phyloP scores from a whole-genome alignment of 2,329 filamentous ascomycete species.

The Dothideomycetes sp. region DNA sequence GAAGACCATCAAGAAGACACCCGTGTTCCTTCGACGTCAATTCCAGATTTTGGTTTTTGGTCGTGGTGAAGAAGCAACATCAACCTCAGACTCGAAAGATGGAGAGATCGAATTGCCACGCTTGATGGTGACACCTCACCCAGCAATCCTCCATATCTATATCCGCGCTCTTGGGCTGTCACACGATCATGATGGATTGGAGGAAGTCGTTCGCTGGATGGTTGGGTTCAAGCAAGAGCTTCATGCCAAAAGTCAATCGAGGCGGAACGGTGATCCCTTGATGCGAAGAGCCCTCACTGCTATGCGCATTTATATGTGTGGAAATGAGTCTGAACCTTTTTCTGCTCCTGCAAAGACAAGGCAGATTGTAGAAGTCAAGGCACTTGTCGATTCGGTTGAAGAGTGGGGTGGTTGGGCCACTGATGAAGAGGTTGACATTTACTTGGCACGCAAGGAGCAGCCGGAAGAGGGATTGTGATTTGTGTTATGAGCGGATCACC shows the following conservation, averaged over 20 bases:
- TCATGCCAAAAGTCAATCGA: constrained; percentile 19
- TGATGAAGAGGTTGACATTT: constrained; percentile 31
- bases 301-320: constrained; percentile 30
- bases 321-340: background rate
- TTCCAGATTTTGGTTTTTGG: constrained; percentile 14
- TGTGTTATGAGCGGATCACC: too few relatives aligned
- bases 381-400: constrained; percentile 27
- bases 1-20: background rate
- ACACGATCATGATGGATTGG: constrained; percentile 52
- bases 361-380: constrained; percentile 15
- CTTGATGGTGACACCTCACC: constrained; percentile 37
- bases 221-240: constrained; percentile 37
- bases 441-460: constrained; percentile 17
- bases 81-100: background rate
- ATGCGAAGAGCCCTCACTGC: constrained; percentile 32
- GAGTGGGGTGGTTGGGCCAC: constrained; percentile 37
- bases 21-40: background rate
- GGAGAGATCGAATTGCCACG: constrained; percentile 16
- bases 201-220: constrained; percentile 51
- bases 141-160: constrained; percentile 48
- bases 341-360: constrained; percentile 17
- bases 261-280: constrained; percentile 24
- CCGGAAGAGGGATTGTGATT: too few relatives aligned
- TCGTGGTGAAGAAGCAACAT: background rate
- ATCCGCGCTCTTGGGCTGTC: constrained; percentile 54